Conservation (phyloP, 768 basidiomycete species). For the Cystofilobasidium ferigula region DNA sequence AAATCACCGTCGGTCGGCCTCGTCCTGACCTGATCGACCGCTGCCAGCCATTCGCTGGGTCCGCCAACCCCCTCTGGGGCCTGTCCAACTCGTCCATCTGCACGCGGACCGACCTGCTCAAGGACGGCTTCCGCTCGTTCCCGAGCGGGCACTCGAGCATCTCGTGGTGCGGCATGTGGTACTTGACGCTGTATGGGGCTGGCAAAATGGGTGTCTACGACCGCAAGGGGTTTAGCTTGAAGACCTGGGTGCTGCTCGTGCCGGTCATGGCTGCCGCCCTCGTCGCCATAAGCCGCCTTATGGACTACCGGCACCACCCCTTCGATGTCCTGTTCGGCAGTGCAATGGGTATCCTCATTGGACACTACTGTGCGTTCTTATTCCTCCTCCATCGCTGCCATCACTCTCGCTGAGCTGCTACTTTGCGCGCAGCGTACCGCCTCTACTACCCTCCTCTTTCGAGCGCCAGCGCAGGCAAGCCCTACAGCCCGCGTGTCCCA, state of each 20-base stretch:
- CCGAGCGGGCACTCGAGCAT: slow-evolving; percentile 43
- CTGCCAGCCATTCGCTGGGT: slow-evolving; percentile 9
- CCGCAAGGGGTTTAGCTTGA: slow-evolving; percentile 51
- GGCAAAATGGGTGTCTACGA: slow-evolving; percentile 90
- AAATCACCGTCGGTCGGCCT: slow-evolving; percentile 63
- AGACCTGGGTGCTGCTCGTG: slow-evolving; percentile 64
- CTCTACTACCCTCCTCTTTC: no score
- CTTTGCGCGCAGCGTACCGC: no score
- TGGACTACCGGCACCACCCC: no score
- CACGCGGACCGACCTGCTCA: slow-evolving; percentile 50
- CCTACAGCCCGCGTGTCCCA: no score
- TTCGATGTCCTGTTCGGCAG: no score
- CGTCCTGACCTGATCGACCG: slow-evolving; percentile 53
- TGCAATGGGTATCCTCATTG: no score
- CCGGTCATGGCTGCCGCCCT: slow-evolving; percentile 54
- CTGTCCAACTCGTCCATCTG: slow-evolving; percentile 65
- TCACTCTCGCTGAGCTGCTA: no score
- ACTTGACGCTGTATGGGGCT: slow-evolving; percentile 73
- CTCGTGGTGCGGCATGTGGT: slow-evolving; percentile 84
- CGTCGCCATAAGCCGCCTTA: not conserved
- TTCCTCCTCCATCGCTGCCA: no score
- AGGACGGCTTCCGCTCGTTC: slow-evolving; percentile 60
- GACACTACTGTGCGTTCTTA: no score
- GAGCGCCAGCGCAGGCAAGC: no score
- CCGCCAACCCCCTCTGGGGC: slow-evolving; percentile 46